Base-by-base conservation (phyloP, 2,329 filamentous ascomycete genomes). In the Colletotrichum phormii region DNA sequence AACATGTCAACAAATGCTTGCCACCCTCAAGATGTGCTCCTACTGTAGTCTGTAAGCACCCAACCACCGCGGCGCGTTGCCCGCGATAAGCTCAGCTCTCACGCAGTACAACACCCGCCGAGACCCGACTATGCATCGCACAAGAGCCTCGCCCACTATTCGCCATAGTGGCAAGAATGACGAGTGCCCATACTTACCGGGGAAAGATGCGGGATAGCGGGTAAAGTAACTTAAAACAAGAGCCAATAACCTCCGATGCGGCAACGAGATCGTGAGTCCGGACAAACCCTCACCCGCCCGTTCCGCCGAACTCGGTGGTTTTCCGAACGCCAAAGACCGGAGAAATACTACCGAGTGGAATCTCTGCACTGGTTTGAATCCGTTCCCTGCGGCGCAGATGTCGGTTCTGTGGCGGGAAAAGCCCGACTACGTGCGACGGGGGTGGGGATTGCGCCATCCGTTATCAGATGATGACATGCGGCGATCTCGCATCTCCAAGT, bases 381-480 rank as follows among this genome's bases (percentile, higher is more conserved):
- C 15, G 22, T 24, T 42, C 15, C 5, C 11, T 64, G 29, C n/a
- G 49, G 67, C 57, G 29, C 33, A 24, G 29, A 42, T n/a, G n/a
- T 33, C 53, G 65, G 54, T 33, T 58, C 29, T 3, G 7, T 8
- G 26, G 59, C 51, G 29, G 29, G 9, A 29, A n/a, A 9, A 18
- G 15, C 31, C 64, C 62, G 51, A 71, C 15, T 51, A n/a, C 61
- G 15, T 29, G 26, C 6, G 55, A 26, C 24, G 59, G 46, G 59
- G 51, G 58, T 73, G 55, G 66, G 29, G 66, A 72, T 74, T 73
- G 73, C 73, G 71, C 66, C 61, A 74, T 74, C 65, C 65, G 46
- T 67, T 71, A 73, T 71, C 73, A 74, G 63, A 74, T 74, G 73
- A 70, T 70, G 73, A 73, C 51, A 61, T 64, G 49, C 13, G 69